Evolutionary conservation across 805 yeast genomes (phyloP), one percentile per base, ranked within the genome.

Genomic region (Candida maris): DNA sequence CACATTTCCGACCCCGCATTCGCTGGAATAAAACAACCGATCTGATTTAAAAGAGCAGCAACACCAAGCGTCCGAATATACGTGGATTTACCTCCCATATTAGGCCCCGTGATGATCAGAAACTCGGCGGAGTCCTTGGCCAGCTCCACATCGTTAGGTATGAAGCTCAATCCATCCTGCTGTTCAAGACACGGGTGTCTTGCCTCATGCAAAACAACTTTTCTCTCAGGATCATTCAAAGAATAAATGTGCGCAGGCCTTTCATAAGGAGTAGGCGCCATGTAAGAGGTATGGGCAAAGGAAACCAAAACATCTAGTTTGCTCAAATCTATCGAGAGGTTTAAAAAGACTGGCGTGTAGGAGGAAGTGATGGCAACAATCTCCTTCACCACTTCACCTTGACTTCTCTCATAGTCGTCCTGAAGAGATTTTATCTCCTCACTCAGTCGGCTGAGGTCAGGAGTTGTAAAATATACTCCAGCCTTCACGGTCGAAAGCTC

Each of bases 71-170:
- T 95, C 45, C 96, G 72, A 33, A 89, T 87, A 57, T 85, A 89
- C 0, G 97, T 89, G 0, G 96, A 87, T 59, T 89, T 89, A 56
- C 97, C 97, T 44, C 97, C 97, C 97, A 89, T 89, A 57, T 89
- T 89, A 24, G 97, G 97, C 22, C 97, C 97, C 0, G 97, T 89
- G 18, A 93, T 86, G 15, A 93, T 83, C 6, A 78, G 68, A 51
- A 93, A 91, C 40, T 85, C 88, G 10, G 76, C 67, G 4, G 61
- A 57, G 12, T 68, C 73, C 32, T 77, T 75, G 10, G 69, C 64
- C 38, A 93, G 65, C 8, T 66, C 60, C n/a, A 88, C 84, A 56
- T 93, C 97, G 59, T 93, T 93, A 3, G 97, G 78, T 42, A 93
- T 91, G 53, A 93, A 93, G n/a, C 77, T 72, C 35, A 89, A 67